Evolutionary conservation across 192 early-diverging fungal genomes (phyloP), one percentile per base, ranked within the genome.

Genomic region (Lobosporangium transversale): DNA sequence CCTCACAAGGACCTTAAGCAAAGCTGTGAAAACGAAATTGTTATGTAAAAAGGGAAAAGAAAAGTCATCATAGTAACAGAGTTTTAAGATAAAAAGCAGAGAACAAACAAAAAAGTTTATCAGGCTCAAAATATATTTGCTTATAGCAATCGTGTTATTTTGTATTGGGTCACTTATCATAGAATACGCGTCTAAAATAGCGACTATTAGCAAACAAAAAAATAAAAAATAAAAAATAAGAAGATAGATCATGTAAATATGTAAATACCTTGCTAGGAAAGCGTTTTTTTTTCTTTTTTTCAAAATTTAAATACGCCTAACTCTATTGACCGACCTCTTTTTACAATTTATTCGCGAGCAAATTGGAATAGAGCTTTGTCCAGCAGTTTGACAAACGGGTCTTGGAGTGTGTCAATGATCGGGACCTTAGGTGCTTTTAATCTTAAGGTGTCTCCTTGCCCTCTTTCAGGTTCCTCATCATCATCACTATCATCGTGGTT

Each of bases 1-100:
- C 97, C 97, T 26, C 92, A 98, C 85, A 99, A 99, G 90, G 97
- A 97, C 58, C 85, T 99, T 58, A 93, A 93, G 79, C 61, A 80
- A 42, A 91, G 87, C 80, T 94, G 90, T 85, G 94, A 96, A 79
- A 93, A 95, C 73, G 95, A 97, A 79, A 94, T 98, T 70, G 85
- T 98, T 36, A 96, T 98, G 96, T 98, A 88, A 47, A n/a, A 44
- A 36, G n/a, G 18, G 23, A 43, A 31, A 21, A 40, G 32, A 56
- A 56, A 40, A 24, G 12, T 23, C 6, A 26, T 53, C 18, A 29
- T 18, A 49, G 40, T 17, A 42, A 42, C 17, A 12, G 40, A 42
- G 40, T 42, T 42, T n/a, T n/a, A n/a, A n/a, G n/a, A n/a, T n/a
- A n/a, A n/a, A n/a, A n/a, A n/a, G n/a, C n/a, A n/a, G n/a, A n/a